Conservation (phyloP, 345 rosid species). For the Triadica sebifera region DNA sequence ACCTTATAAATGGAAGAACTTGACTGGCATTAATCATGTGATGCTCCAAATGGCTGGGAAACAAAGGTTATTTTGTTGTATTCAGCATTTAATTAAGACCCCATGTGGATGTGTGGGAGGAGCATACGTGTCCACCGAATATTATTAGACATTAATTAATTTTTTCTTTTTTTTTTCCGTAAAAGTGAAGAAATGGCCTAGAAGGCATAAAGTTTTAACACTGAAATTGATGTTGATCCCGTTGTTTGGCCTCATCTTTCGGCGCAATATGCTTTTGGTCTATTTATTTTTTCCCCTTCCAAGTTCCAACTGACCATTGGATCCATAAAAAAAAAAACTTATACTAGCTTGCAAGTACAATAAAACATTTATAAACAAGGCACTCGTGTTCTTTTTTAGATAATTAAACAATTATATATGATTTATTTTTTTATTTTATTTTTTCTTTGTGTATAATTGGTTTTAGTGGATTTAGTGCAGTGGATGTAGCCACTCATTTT, state of each 20-base stretch:
- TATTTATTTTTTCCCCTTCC: neutral
- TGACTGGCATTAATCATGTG: conserved; percentile 5
- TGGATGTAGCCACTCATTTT: too few relatives aligned
- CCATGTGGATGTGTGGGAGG: neutral
- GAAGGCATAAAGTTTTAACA: conserved; percentile 15
- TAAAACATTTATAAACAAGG: conserved; percentile 6
- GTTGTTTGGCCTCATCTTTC: conserved; percentile 8
- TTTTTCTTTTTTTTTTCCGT: too few relatives aligned
- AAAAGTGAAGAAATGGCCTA: too few relatives aligned
- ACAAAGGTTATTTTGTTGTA: neutral
- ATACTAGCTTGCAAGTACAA: neutral
- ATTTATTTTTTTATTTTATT: too few relatives aligned
- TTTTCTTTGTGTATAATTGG: too few relatives aligned
- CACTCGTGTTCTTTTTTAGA: neutral
- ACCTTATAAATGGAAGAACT: neutral
- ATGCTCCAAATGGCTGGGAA: conserved; percentile 5
- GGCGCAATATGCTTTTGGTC: neutral
- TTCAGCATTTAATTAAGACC: neutral
- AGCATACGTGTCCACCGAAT: too few relatives aligned
- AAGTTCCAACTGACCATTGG: neutral
- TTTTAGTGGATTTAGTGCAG: too few relatives aligned
- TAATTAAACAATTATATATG: too few relatives aligned
- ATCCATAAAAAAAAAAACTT: neutral
- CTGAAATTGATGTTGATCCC: conserved; percentile 32
- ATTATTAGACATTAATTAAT: too few relatives aligned